Evolutionary conservation across 2,329 filamentous ascomycete species (phyloP), one percentile per base, ranked within the genome.

Genomic region (Monilinia vaccinii-corymbosi): DNA sequence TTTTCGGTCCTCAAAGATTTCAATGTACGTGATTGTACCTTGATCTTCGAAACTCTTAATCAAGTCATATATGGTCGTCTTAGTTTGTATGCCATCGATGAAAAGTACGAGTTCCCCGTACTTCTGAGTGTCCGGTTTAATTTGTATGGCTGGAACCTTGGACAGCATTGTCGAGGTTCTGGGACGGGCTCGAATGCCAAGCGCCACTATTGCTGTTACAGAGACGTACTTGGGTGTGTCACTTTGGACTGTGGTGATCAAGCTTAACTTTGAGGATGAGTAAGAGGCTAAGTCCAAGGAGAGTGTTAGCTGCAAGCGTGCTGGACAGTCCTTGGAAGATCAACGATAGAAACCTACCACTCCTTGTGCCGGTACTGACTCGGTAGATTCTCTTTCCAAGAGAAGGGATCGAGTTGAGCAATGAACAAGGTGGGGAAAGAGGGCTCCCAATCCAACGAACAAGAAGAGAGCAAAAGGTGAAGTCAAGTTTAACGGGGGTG

Each of bases 1-100:
- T 25, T 71, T 71, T 56, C 72, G 68, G 51, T 74, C 68, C 49
- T 80, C 77, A 48, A 75, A 78, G 1, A 87, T 74, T 13, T 86
- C 81, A 36, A 88, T 81, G 40, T 73, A 78, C 3, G 71, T 71
- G 13, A 88, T 76, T 14, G 11, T 60, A 21, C 58, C 58, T 18
- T 28, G 23, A 10, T 2, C n/a, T 38, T 44, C 31, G 9, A 60
- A 38, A 21, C 38, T 60, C 21, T 40, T 44, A 16, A 56, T 46
- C 6, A 60, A 7, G 34, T 60, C 57, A 6, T 14, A 46, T 16
- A 38, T 23, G 16, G 57, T 60, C 13, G 49, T 55, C 8, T 21
- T 25, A 5, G 49, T 49, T 14, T 55, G 49, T n/a, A 60, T 36
- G 31, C 55, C 47, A 2, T 45, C 28, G 8, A 60, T 56, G 1